phyloP scores from a whole-genome alignment of 106 monocot species.

The Triglochin maritima region DNA sequence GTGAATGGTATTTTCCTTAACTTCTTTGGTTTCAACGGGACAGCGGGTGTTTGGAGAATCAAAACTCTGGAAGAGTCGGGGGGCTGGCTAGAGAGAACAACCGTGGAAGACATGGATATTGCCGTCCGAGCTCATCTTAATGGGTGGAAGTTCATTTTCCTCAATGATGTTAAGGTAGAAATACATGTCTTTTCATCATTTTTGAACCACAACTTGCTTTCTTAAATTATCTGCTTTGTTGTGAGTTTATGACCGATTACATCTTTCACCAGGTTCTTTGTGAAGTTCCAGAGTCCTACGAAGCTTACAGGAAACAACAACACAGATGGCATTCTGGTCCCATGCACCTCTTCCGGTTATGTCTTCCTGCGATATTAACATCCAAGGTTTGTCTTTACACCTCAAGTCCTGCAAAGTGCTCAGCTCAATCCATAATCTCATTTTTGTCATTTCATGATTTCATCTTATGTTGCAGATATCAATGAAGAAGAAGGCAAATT shows the following conservation, averaged over 20 bases:
- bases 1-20: conserved; percentile 60
- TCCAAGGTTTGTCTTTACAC: conserved; percentile 32
- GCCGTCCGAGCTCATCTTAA: conserved; percentile 60
- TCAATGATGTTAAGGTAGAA: conserved; percentile 56
- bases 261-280: conserved; percentile 36
- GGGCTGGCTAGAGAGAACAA: conserved; percentile 64
- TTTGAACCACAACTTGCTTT: too few species aligned
- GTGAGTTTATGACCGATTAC: background rate
- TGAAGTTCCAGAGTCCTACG: conserved; percentile 63
- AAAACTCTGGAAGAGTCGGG: conserved; percentile 58
- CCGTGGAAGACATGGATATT: conserved; percentile 70
- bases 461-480: conserved; percentile 15
- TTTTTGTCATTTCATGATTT: background rate
- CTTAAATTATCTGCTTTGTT: background rate
- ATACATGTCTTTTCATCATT: background rate
- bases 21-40: conserved; percentile 67
- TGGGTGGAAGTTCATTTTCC: conserved; percentile 75
- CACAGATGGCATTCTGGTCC: conserved; percentile 80
- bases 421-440: background rate
- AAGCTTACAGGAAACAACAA: conserved; percentile 67
- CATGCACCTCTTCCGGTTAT: conserved; percentile 65
- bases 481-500: conserved; percentile 33
- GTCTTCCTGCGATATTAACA: conserved; percentile 41
- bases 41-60: conserved; percentile 67
- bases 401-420: background rate